Conservation (phyloP, 2,329 filamentous ascomycete genomes). For the Fusarium foetens region DNA sequence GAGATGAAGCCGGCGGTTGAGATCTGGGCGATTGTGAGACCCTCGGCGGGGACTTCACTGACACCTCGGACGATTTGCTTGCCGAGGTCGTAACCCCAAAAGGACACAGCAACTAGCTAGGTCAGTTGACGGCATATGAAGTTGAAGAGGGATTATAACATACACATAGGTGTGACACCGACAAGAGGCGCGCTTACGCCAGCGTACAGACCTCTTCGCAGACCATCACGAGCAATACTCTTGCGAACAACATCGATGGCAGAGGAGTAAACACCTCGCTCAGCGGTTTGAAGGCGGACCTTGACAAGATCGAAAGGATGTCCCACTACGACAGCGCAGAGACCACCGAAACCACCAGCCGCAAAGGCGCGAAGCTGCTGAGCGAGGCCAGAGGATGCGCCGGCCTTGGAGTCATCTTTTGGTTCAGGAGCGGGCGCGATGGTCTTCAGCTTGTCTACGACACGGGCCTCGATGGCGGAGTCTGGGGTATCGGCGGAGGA, state of each 20-base stretch:
- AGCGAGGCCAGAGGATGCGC: slow-evolving; percentile 50
- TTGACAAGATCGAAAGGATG: slow-evolving; percentile 99
- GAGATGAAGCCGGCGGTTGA: slow-evolving; percentile 96
- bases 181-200: slow-evolving; percentile 94
- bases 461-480: slow-evolving; percentile 44
- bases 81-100: slow-evolving; percentile 94
- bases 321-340: slow-evolving; percentile 93
- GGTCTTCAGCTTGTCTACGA: slow-evolving; percentile 58
- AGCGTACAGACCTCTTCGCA: slow-evolving; percentile 87
- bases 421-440: slow-evolving; percentile 57
- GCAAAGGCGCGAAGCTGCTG: slow-evolving; percentile 80
- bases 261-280: slow-evolving; percentile 89
- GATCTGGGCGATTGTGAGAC: slow-evolving; percentile 87
- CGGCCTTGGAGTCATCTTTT: slow-evolving; percentile 54
- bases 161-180: slow-evolving; percentile 99
- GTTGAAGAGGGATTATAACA: slow-evolving; percentile 53
- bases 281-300: slow-evolving; percentile 94
- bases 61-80: slow-evolving; percentile 83
- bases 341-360: slow-evolving; percentile 90
- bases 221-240: slow-evolving; percentile 86
- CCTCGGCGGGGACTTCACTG: slow-evolving; percentile 71
- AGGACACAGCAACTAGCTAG: slow-evolving; percentile 70
- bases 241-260: slow-evolving; percentile 93
- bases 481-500: slow-evolving; percentile 42
- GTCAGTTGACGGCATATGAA: not conserved